Evolutionary conservation across 441 rosid species (phyloP).

Genomic region (Pelargonium myrrhifolium): DNA sequence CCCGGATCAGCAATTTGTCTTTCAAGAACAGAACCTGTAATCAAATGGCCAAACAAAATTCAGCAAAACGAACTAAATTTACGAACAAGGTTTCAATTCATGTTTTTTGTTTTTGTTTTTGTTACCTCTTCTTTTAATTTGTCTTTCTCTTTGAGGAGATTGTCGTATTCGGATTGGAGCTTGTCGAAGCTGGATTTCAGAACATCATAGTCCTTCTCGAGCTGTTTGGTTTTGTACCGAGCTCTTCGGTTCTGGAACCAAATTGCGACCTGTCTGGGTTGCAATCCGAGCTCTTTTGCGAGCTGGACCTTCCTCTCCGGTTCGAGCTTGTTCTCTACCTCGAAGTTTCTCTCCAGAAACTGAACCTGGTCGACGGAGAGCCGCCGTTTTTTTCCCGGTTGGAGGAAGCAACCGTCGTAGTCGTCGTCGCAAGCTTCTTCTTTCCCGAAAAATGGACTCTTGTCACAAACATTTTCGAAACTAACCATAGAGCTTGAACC

Average conservation of each 20-base stretch:
- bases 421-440: slow-evolving; percentile 46
- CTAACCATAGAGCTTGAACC: not conserved
- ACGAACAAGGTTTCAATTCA: too few species aligned
- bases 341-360: slow-evolving; percentile 69
- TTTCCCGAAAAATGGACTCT: too few species aligned
- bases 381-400: slow-evolving; percentile 84
- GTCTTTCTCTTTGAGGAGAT: not conserved
- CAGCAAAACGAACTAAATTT: not conserved
- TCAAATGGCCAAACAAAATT: not conserved
- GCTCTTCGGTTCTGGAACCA: slow-evolving; percentile 81
- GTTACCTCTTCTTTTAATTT: not conserved
- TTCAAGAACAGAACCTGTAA: not conserved
- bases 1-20: not conserved
- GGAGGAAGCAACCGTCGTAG: slow-evolving; percentile 50
- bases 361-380: slow-evolving; percentile 65
- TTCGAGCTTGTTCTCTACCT: slow-evolving; percentile 68
- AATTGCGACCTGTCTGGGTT: slow-evolving; percentile 69
- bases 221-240: slow-evolving; percentile 70
- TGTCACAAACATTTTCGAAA: not conserved
- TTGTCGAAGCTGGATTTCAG: slow-evolving; percentile 33
- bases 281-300: slow-evolving; percentile 67
- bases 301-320: slow-evolving; percentile 61
- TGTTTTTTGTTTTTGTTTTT: too few species aligned
- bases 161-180: not conserved
- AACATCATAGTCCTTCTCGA: slow-evolving; percentile 51